Base-by-base conservation (phyloP, 2,329 filamentous ascomycete species). In the Trichocomaceae sp. region DNA sequence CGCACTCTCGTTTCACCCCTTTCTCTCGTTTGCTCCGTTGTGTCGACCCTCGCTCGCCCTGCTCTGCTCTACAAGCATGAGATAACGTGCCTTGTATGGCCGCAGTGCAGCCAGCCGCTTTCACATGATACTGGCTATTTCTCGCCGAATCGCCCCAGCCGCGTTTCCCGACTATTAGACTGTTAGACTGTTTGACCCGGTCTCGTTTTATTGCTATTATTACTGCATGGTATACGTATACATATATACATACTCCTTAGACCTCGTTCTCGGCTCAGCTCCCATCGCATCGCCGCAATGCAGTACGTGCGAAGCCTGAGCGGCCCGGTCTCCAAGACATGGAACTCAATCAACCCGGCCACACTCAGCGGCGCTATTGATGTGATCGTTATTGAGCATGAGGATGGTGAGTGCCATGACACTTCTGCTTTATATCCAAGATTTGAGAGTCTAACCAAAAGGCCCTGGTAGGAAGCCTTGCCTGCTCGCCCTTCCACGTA, bases 291-390 rank as follows among this genome's bases (percentile, higher is more conserved):
- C 59, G 61, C 45, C 64, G 68, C 78, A 71, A 97, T 97, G 93
- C 91, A 97, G 80, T 97, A 97, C 87, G 91, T 97, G 63, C 84
- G 93, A 63, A 95, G 91, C 68, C 83, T 97, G 65, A 93, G 90
- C 73, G 91, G 91, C 70, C 95, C 90, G 51, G 92, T 99, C 65
- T 95, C 91, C 64, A 96, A 93, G 76, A 92, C 93, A 72, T 99
- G 93, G 93, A 99, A 99, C 75, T 96, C 91, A 23, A 95, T 99
- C 79, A 99, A 99, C 73, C 93, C 93, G 50, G 90, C 93, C 45
- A 99, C 93, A 12, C 83, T 99, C 55, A 96, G 90, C 75, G 93
- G 93, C 67, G 93, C 93, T 67, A 97, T 99, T 75, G 93, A 99
- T 79, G 92, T 97, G 63, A 96, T 99, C 63, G 92, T 99, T 54